Conservation (phyloP, 768 basidiomycete species). For the Naganishia antarctica region DNA sequence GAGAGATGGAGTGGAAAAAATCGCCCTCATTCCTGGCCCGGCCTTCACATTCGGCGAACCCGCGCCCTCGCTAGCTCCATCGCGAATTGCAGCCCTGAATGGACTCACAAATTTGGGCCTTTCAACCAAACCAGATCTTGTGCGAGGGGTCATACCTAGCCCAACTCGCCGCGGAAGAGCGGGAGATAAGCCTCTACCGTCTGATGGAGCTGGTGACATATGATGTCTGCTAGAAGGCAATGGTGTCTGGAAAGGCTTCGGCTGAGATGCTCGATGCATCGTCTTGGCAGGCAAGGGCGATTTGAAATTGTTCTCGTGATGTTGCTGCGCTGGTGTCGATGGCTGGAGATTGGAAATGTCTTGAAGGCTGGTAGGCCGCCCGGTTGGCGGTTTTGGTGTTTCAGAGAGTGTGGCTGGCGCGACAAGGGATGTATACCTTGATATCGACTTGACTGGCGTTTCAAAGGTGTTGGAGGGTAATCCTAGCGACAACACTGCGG, state of each 20-base stretch:
- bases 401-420: neutral
- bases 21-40: neutral
- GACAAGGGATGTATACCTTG: too few relatives aligned
- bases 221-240: constrained; percentile 23
- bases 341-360: constrained; percentile 23
- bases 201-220: constrained; percentile 27
- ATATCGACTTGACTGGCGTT: neutral
- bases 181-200: constrained; percentile 3
- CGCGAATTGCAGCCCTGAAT: constrained; percentile 33
- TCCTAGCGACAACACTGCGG: neutral
- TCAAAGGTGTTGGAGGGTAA: neutral
- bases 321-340: constrained; percentile 24
- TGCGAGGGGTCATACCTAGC: constrained; percentile 36
- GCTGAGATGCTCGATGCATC: constrained; percentile 12
- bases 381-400: neutral
- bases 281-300: constrained; percentile 1
- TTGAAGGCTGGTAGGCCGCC: neutral
- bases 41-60: neutral
- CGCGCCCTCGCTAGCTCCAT: neutral
- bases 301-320: constrained; percentile 28
- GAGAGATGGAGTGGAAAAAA: neutral
- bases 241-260: constrained; percentile 10
- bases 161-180: constrained; percentile 37
- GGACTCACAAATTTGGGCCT: constrained; percentile 37
- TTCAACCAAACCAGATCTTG: constrained; percentile 23